Evolutionary conservation across 164 flowering plant species (phyloP), one percentile per base, ranked within the genome.

Genomic region (Berberis thunbergii): DNA sequence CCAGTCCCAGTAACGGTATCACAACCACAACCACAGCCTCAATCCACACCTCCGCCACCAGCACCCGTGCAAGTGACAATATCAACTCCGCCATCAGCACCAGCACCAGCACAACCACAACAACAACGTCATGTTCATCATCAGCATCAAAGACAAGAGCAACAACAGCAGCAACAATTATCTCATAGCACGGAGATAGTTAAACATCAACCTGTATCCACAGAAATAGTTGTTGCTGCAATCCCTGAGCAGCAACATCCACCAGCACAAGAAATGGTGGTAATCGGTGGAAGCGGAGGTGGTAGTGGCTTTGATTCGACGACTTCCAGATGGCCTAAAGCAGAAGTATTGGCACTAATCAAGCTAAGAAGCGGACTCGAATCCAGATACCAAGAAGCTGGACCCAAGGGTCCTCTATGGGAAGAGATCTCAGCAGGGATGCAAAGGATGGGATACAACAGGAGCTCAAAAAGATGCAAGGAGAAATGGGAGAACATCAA

Each of bases 401-500:
- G 83, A 4, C 89, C 87, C 0, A 88, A 88, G 66, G 96, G 92
- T 7, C 91, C 88, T 7, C 65, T 88, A 6, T 88, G 96, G 96
- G 96, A 88, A 60, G 96, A 88, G 61, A 79, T 88, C 39, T 86
- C 89, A 5, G 60, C 80, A 0, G 83, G 75, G 3, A 86, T 88
- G 96, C 48, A 64, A 41, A 72, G 57, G 69, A 69, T 83, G 0
- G 91, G 91, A 11, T 88, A 80, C 79, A 74, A 77, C 45, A 64
- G 96, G 45, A 88, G 58, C 63, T 62, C 91, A 1, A 88, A 88
- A 68, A 73, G 91, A 41, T 88, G 96, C 80, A 88, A 88, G 61
- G 96, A 88, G 80, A 88, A 88, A 58, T 88, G 95, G 91, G 95
- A 88, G 77, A 87, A 87, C 77, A 85, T 87, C 45, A 87, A 87